These are phyloP conservation scores for Scheffersomyces lignicola DNA, from an alignment of 1,139 yeast genomes.

Conservation along the genomic window DNA sequence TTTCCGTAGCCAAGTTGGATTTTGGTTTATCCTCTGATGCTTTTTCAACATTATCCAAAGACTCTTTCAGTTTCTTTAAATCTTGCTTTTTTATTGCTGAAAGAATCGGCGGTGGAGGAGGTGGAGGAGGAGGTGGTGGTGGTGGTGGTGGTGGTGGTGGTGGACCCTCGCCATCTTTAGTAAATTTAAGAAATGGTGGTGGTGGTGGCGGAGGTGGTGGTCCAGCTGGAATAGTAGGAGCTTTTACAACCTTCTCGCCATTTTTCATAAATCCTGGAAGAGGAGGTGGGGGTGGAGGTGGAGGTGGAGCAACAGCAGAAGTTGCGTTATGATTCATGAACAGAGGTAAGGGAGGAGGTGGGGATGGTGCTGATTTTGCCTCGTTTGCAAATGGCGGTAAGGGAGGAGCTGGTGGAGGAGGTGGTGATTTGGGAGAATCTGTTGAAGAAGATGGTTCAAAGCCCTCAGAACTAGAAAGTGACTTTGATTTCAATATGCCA, in stretches of 20 bases:
- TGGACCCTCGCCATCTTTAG: background rate
- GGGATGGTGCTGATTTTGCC: constrained; percentile 14
- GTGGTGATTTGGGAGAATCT: constrained; percentile 3
- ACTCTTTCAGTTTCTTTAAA: too few species aligned
- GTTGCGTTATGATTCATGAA: constrained; percentile 11
- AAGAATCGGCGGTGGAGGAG: constrained; percentile 17
- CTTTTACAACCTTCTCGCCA: background rate
- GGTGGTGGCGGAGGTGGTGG: constrained; percentile 14
- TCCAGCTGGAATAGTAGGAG: background rate
- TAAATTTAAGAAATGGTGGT: constrained; percentile 13
- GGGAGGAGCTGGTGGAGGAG: constrained; percentile 10
- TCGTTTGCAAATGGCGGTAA: constrained; percentile 4
- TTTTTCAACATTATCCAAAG: background rate
- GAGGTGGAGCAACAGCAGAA: constrained; percentile 20
- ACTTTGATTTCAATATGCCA: background rate
- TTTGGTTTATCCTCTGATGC: too few species aligned
- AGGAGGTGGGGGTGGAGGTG: constrained; percentile 33
- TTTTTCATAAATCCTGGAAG: constrained; percentile 18
- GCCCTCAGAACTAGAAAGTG: too few species aligned
- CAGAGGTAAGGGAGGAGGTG: constrained; percentile 30
- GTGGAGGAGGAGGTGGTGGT: constrained; percentile 12
- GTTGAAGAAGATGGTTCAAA: background rate
- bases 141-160: constrained; percentile 25
- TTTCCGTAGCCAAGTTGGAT: too few species aligned
- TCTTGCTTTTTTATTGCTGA: too few species aligned